Evolutionary conservation across 2,329 filamentous ascomycete species (phyloP), one percentile per base, ranked within the genome.

Genomic region (Alternaria viburni): DNA sequence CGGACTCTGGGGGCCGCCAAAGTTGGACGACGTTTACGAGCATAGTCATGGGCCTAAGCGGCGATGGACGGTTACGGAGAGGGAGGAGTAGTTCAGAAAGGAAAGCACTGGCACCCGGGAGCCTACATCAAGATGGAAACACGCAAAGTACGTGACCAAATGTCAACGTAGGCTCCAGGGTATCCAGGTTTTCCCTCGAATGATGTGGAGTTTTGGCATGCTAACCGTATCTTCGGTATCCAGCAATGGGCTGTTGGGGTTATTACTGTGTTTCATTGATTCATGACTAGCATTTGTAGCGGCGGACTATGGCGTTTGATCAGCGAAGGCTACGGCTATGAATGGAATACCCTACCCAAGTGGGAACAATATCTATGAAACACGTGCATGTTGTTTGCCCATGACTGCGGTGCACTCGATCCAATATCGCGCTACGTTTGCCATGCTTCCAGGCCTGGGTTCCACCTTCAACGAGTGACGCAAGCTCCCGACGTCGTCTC

Each of bases 1-100:
- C 46, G 81, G 81, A 1, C 79, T 84, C 6, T 84, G 83, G 83
- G 82, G 82, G 0, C 77, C 76, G n/a, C 76, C 78, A 13, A 68
- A 68, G 70, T 71, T 65, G 66, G 72, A 69, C 61, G 76, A 76
- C 30, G 69, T 78, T n/a, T 76, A 76, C 26, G 77, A 78, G 69
- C 76, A 81, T 57, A 75, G 75, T 9, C 68, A 68, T 25, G 80
- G 79, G 43, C 75, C 77, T 21, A 83, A 83, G 75, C 75, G 81
- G 68, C 69, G 82, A 57, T 83, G 82, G 82, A 83, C 81, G 4
- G 72, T 83, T 41, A 79, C 74, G 26, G 77, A 80, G 65, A 68
- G 73, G 47, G 74, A 79, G 25, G 69, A 74, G 19, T 41, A 41
- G 36, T 41, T 41, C 36, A 41, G n/a, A 17, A 41, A 41, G 36